These are phyloP conservation scores for Trichoderma orchidacearum DNA, from an alignment of 495 filamentous ascomycete species.

Conservation along the genomic window DNA sequence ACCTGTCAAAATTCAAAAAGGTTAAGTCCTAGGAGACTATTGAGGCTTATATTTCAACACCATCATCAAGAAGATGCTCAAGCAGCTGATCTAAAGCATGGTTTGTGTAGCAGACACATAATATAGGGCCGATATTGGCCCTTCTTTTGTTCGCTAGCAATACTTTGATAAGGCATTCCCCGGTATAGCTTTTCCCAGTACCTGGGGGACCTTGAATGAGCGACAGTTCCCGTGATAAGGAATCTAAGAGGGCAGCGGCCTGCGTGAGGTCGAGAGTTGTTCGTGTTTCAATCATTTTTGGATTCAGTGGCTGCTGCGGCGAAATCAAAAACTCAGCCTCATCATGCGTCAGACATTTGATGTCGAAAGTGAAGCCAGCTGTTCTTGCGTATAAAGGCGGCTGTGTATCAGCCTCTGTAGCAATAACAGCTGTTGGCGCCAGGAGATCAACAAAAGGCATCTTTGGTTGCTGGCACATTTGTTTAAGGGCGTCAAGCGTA, in stretches of 20 bases:
- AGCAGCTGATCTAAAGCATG: slow-evolving; percentile 63
- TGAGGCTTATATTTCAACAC: no score
- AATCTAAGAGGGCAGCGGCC: slow-evolving; percentile 36
- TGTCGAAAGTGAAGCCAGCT: slow-evolving; percentile 38
- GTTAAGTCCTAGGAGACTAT: background rate
- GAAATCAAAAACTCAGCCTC: slow-evolving; percentile 16
- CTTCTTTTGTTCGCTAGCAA: slow-evolving; percentile 41
- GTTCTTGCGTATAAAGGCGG: slow-evolving; percentile 40
- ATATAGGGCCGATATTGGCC: slow-evolving; percentile 45
- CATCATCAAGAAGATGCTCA: slow-evolving; percentile 42
- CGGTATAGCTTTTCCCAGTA: slow-evolving; percentile 60
- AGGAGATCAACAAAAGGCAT: slow-evolving; percentile 50
- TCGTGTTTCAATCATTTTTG: slow-evolving; percentile 20
- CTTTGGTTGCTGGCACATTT: slow-evolving; percentile 32
- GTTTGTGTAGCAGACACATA: slow-evolving; percentile 56
- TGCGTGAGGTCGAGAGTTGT: slow-evolving; percentile 48
- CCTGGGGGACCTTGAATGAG: slow-evolving; percentile 75
- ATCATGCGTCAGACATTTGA: slow-evolving; percentile 31
- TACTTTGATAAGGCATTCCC: slow-evolving; percentile 41
- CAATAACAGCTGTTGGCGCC: slow-evolving; percentile 20
- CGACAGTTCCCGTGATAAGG: slow-evolving; percentile 41
- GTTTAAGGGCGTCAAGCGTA: slow-evolving; percentile 50
- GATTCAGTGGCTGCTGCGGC: slow-evolving; percentile 24
- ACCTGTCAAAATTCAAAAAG: background rate
- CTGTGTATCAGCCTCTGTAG: slow-evolving; percentile 5